Percentiles rank a stretch among this genome's conserved stretches.
Conservation (phyloP, 2,329 filamentous ascomycete genomes). For the Sporothrix luriei region DNA sequence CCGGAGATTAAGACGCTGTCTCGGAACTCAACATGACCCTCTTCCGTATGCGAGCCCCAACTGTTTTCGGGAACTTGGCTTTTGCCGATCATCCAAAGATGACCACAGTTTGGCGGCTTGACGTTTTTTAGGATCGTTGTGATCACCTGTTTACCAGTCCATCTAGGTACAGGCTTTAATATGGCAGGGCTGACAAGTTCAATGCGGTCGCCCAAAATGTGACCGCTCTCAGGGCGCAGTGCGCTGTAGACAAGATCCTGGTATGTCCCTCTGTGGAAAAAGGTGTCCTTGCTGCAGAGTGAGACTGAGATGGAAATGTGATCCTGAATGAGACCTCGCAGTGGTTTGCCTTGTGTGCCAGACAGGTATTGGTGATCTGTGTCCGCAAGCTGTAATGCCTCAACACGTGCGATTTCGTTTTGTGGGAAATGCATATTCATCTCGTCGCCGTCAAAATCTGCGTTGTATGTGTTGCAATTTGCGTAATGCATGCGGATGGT, state of each 20-base stretch:
- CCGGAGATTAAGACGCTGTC: constrained; percentile 86
- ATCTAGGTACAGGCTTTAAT: constrained; percentile 76
- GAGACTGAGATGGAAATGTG: constrained; percentile 93
- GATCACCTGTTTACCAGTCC: constrained; percentile 97
- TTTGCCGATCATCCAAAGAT: constrained; percentile 77
- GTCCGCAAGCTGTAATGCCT: constrained; percentile 90
- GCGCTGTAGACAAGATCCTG: constrained; percentile 92
- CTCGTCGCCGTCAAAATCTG: constrained; percentile 98
- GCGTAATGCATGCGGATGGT: constrained; percentile 99
- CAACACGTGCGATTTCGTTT: constrained; percentile 89
- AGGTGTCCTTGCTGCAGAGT: constrained; percentile 87
- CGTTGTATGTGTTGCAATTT: constrained; percentile 99
- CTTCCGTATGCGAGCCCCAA: constrained; percentile 78
- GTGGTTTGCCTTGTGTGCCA: constrained; percentile 86
- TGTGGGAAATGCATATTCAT: constrained; percentile 99
- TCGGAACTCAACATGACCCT: constrained; percentile 78
- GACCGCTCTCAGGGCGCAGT: constrained; percentile 84
- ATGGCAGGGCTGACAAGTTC: constrained; percentile 79
- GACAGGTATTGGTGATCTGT: constrained; percentile 97
- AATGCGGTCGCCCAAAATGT: constrained; percentile 80
- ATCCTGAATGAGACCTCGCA: constrained; percentile 96
- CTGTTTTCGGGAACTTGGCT: constrained; percentile 75
- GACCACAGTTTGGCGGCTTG: constrained; percentile 72
- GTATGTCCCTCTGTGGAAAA: constrained; percentile 85
- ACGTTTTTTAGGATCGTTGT: constrained; percentile 93